Percentiles rank a stretch among this genome's conserved stretches.
Evolutionary conservation across 2,329 filamentous ascomycete species (phyloP).

Genomic region (Fusarium sp.): DNA sequence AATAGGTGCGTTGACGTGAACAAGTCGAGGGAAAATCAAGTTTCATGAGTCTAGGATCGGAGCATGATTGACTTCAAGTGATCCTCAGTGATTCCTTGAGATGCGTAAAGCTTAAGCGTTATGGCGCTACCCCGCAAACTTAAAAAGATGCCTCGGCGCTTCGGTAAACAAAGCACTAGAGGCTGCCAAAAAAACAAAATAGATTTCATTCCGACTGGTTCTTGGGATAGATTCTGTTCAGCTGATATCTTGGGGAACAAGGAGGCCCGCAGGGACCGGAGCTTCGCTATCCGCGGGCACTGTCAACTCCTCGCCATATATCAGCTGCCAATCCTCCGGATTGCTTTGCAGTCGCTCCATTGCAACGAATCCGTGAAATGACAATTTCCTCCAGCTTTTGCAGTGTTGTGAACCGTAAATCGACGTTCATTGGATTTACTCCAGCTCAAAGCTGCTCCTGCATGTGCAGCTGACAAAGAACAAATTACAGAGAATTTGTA

Average conservation of each 20-base stretch:
- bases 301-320: background rate
- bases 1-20: background rate
- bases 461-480: background rate
- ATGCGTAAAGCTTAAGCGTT: background rate
- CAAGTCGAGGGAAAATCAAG: accelerated
- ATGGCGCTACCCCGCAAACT: background rate
- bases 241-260: background rate
- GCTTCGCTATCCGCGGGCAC: background rate
- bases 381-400: background rate
- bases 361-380: no score
- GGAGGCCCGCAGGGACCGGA: background rate
- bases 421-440: background rate
- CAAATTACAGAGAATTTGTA: accelerated
- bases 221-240: background rate
- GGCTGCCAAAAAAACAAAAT: accelerated
- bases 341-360: no score
- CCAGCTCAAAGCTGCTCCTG: accelerated
- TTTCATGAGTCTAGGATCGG: no score
- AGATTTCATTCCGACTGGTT: accelerated
- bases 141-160: background rate
- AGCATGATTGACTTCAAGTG: background rate
- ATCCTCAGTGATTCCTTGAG: no score
- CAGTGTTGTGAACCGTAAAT: no score
- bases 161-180: background rate
- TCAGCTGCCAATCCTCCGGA: background rate